Base-by-base conservation (phyloP, 2,329 filamentous ascomycete genomes). In the Thelonectria discophora region DNA sequence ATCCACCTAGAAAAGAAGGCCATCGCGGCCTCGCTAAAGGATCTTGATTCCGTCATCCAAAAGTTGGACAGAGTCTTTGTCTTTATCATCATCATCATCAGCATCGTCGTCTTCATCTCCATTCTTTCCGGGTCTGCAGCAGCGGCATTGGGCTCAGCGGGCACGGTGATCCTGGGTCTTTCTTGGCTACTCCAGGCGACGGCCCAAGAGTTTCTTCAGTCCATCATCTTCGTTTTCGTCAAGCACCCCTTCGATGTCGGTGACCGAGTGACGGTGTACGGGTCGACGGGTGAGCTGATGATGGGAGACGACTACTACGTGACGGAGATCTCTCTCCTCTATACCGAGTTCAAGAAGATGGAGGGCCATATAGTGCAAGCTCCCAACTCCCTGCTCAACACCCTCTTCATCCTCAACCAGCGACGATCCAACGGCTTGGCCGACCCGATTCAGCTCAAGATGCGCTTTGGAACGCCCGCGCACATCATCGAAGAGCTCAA, bases 301-400 rank as follows among this genome's bases (percentile, higher is more conserved):
- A 86, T 85, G 37, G 94, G 94, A 47, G 94, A 97, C 70, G 94
- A 97, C 72, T 98, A 97, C 78, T 97, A 97, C 67, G 94, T 98
- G 55, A 97, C 96, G 56, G 92, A 97, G 73, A 96, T 98, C 57
- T 91, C 93, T 1, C 84, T 98, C 1, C 84, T 97, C 15, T 98
- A 95, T 75, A 98, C 94, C 13, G 94, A 97, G 73, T 97, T 97
- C 82, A 97, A 97, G 84, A 97, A 97, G 82, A 94, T 97, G 91
- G 90, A 97, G 77, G 94, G 94, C 2, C 94, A 97, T 71, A 90
- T 97, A 21, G 94, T 98, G 0, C 94, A 97, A 77, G 94, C 94
- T 1, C 94, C 94, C 11, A 98, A 98, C 84, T 96, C 91, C 60
- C 88, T 97, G 39, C 85, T 98, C 57, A 98, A 97, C 78, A 93